phyloP scores from a whole-genome alignment of 805 yeast species.

The Cyberlindnera subsufficiens region DNA sequence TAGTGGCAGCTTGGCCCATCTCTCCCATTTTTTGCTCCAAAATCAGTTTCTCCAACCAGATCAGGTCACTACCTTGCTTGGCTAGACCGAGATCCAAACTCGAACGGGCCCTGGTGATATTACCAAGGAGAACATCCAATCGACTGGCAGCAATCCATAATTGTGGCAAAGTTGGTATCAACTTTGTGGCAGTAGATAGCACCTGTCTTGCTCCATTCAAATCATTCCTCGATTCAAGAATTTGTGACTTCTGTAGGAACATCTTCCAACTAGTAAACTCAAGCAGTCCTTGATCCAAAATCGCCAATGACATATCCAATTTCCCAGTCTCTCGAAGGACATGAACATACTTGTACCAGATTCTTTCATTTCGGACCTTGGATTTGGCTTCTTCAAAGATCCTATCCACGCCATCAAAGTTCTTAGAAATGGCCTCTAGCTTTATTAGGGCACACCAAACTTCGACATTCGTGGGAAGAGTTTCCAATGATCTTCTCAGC shows the following conservation, averaged over 20 bases:
- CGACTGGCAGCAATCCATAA: conserved; percentile 54
- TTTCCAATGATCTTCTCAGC: conserved; percentile 40
- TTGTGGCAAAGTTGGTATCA: conserved; percentile 34
- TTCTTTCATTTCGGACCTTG: conserved; percentile 34
- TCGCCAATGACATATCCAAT: conserved; percentile 30
- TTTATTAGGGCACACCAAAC: conserved; percentile 73
- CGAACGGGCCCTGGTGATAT: conserved; percentile 60
- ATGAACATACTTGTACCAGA: conserved; percentile 59
- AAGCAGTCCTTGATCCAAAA: conserved; percentile 41
- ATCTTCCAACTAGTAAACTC: conserved; percentile 48
- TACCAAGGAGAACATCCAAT: conserved; percentile 35
- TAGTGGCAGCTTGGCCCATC: conserved; percentile 42
- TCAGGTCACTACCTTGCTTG: conserved; percentile 40
- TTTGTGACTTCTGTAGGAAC: conserved; percentile 59
- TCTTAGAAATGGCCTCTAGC: conserved; percentile 42
- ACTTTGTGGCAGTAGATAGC: conserved; percentile 42
- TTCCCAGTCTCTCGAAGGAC: conserved; percentile 38
- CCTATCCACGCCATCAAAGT: conserved; percentile 29
- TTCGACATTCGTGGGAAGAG: conserved; percentile 41
- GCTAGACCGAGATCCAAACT: conserved; percentile 58
- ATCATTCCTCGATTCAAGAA: conserved; percentile 30
- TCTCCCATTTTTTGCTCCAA: conserved; percentile 53
- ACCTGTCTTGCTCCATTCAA: conserved; percentile 39
- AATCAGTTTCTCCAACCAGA: conserved; percentile 54
- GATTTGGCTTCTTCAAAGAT: conserved; percentile 35